phyloP scores from a whole-genome alignment of 1,284 basidiomycete species.

The Meira miltonrushii region DNA sequence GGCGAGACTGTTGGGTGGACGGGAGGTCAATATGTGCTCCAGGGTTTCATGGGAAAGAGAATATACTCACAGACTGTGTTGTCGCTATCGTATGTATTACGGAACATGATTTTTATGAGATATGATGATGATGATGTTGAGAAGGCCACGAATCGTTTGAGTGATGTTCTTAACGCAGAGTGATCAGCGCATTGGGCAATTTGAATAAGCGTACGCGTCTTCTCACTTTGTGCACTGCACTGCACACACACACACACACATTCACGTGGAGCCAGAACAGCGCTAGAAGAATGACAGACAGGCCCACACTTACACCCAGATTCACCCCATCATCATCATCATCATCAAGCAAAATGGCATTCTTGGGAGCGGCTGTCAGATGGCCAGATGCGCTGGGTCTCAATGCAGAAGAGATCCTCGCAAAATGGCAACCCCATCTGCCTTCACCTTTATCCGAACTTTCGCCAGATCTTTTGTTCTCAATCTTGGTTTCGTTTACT shows the following conservation, averaged over 20 bases:
- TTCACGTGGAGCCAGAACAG: too few species aligned
- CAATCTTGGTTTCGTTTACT: slow-evolving; percentile 26
- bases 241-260: too few species aligned
- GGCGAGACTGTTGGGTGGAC: slow-evolving; percentile 32
- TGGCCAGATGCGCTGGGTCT: slow-evolving; percentile 31
- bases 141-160: too few species aligned
- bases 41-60: neutral
- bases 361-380: slow-evolving; percentile 22
- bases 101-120: slow-evolving; percentile 24
- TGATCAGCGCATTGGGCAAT: too few species aligned
- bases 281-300: too few species aligned
- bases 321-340: too few species aligned
- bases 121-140: too few species aligned
- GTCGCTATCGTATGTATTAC: slow-evolving; percentile 51
- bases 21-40: neutral
- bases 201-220: too few species aligned
- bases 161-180: too few species aligned
- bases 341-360: slow-evolving; percentile 11
- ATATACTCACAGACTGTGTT: slow-evolving; percentile 43
- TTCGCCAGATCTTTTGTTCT: slow-evolving; percentile 22
- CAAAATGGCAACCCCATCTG: slow-evolving; percentile 21
- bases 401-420: slow-evolving; percentile 18
- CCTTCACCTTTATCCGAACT: slow-evolving; percentile 23
- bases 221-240: too few species aligned
- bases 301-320: too few species aligned